Evolutionary conservation across 139 green algal genomes (phyloP).

Genomic region (Micractinium sp.): DNA sequence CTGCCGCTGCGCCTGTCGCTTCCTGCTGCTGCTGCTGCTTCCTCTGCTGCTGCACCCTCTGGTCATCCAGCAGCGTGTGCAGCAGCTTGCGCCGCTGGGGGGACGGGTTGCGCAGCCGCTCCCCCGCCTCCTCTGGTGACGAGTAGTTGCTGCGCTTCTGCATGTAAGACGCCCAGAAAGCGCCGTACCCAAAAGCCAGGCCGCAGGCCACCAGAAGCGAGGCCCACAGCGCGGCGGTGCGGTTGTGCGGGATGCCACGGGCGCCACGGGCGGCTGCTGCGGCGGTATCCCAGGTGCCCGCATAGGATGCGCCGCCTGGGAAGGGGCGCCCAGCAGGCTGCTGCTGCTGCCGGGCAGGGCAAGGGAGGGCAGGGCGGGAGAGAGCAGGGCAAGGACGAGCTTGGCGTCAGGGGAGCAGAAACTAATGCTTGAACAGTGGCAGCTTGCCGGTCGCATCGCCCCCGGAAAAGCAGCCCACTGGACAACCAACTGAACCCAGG

Average conservation of each 20-base stretch:
- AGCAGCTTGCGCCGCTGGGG: conserved; percentile 23
- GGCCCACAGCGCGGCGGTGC: neutral
- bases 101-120: neutral
- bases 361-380: neutral
- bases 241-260: neutral
- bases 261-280: neutral
- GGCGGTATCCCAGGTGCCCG: neutral
- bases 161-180: neutral
- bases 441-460: neutral
- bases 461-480: neutral
- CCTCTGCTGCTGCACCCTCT: neutral
- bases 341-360: neutral
- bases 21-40: neutral
- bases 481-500: neutral
- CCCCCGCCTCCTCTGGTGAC: neutral
- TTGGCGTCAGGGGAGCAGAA: neutral
- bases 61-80: neutral
- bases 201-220: neutral
- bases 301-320: neutral
- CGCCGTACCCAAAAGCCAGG: conserved; percentile 11
- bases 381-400: neutral
- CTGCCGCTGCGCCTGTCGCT: neutral
- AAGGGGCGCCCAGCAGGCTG: neutral
- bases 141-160: neutral
- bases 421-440: neutral